Conservation (phyloP, 305 asterid genomes). For the Galium porrigens region DNA sequence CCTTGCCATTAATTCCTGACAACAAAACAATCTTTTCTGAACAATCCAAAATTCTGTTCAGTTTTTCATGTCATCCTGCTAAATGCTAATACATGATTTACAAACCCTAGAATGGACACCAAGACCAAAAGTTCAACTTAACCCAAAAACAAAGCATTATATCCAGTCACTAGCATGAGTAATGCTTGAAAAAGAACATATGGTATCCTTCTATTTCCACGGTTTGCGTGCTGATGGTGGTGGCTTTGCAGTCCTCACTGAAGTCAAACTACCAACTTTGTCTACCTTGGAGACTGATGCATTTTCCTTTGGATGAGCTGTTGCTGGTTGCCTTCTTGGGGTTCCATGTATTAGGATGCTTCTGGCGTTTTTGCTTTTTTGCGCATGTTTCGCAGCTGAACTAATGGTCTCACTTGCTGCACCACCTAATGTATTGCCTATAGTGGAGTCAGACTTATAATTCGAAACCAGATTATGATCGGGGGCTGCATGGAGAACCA, state of each 20-base stretch:
- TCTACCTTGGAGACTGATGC: constrained; percentile 24
- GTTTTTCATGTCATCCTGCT: not conserved
- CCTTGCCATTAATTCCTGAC: not conserved
- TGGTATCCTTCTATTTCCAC: constrained; percentile 18
- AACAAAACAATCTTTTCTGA: not conserved
- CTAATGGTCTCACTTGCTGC: constrained; percentile 12
- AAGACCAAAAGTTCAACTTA: not conserved
- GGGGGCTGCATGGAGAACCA: not conserved
- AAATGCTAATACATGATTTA: not conserved
- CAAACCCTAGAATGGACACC: not conserved
- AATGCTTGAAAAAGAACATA: constrained; percentile 7
- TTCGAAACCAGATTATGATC: constrained; percentile 10
- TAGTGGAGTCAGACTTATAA: constrained; percentile 12
- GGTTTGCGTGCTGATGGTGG: constrained; percentile 34
- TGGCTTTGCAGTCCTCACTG: constrained; percentile 30
- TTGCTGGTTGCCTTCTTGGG: constrained; percentile 29
- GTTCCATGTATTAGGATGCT: constrained; percentile 59
- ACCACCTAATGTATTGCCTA: constrained; percentile 3
- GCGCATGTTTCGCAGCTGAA: constrained; percentile 16
- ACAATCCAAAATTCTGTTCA: not conserved
- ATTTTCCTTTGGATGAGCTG: constrained; percentile 47
- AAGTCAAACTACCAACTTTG: constrained; percentile 27
- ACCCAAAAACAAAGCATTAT: not conserved
- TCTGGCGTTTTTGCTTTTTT: constrained; percentile 30
- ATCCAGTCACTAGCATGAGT: constrained; percentile 15